These are phyloP conservation scores for Eutypa lata DNA, from an alignment of 2,329 filamentous ascomycete genomes.

Conservation along the genomic window DNA sequence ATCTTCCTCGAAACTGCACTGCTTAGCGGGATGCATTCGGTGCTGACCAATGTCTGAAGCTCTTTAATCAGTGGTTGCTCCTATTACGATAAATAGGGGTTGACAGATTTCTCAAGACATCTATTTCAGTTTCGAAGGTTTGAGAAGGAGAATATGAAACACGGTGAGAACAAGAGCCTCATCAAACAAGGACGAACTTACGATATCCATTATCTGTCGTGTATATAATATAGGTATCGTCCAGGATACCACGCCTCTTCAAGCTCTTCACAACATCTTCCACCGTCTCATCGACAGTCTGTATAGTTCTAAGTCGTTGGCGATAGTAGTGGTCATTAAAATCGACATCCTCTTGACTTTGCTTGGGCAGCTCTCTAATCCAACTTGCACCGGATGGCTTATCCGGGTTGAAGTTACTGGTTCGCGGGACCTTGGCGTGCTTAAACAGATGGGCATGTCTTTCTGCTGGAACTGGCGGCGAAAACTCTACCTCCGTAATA, in stretches of 20 bases:
- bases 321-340: conserved; percentile 51
- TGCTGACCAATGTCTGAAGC: conserved; percentile 52
- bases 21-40: conserved; percentile 55
- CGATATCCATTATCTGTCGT: conserved; percentile 59
- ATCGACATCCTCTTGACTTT: conserved; percentile 38
- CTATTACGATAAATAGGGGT: too few relatives aligned
- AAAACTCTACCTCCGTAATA: conserved; percentile 34
- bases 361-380: conserved; percentile 37
- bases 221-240: conserved; percentile 57
- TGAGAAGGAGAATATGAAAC: too few relatives aligned
- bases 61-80: not conserved
- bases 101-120: too few relatives aligned
- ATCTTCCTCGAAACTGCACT: conserved; percentile 57
- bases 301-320: conserved; percentile 48
- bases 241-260: conserved; percentile 32
- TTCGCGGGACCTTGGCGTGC: conserved; percentile 58
- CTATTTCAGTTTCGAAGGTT: too few relatives aligned
- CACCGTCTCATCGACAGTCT: conserved; percentile 54
- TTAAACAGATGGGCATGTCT: conserved; percentile 60
- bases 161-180: too few relatives aligned
- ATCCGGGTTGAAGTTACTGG: conserved; percentile 63
- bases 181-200: not conserved
- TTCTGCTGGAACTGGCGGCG: conserved; percentile 53
- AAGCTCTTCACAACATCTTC: conserved; percentile 43
- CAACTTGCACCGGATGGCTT: conserved; percentile 42